Conservation (phyloP, 2,329 filamentous ascomycete genomes). For the Aspergillus piperis region DNA sequence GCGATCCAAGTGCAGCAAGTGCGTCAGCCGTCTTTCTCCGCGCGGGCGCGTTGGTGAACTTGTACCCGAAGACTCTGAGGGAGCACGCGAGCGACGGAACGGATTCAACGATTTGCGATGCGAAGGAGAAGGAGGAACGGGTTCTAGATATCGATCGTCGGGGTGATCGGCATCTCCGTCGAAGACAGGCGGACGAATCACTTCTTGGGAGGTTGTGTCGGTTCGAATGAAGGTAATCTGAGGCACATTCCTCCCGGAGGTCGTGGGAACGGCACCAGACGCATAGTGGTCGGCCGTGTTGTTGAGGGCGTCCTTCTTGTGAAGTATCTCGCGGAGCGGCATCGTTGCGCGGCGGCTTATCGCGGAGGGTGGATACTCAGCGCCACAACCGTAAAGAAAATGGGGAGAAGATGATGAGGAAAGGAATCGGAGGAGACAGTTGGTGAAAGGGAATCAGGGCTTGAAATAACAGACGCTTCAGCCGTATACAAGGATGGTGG, state of each 20-base stretch:
- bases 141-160: conserved; percentile 7
- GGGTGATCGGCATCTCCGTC: conserved; percentile 42
- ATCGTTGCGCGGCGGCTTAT: conserved; percentile 41
- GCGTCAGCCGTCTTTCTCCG: conserved; percentile 36
- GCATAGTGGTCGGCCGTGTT: conserved; percentile 41
- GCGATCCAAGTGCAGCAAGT: conserved; percentile 37
- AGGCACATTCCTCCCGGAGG: conserved; percentile 47
- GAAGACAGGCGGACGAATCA: conserved; percentile 69
- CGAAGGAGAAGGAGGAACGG: conserved; percentile 33
- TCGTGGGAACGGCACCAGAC: conserved; percentile 42
- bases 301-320: conserved; percentile 61
- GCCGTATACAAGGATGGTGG: neutral
- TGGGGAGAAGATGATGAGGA: neutral
- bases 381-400: neutral
- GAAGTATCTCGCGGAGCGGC: conserved; percentile 62
- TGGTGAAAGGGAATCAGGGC: neutral
- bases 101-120: conserved; percentile 35
- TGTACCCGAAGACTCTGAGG: conserved; percentile 26
- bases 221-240: conserved; percentile 83
- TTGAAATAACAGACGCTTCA: neutral
- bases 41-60: conserved; percentile 28
- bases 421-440: neutral
- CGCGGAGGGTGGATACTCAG: conserved; percentile 12
- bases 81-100: conserved; percentile 34
- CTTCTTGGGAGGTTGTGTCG: conserved; percentile 77